Evolutionary conservation across 23 red algal species (phyloP), one percentile per base, ranked within the genome.

Genomic region (Chondrus crispus): DNA sequence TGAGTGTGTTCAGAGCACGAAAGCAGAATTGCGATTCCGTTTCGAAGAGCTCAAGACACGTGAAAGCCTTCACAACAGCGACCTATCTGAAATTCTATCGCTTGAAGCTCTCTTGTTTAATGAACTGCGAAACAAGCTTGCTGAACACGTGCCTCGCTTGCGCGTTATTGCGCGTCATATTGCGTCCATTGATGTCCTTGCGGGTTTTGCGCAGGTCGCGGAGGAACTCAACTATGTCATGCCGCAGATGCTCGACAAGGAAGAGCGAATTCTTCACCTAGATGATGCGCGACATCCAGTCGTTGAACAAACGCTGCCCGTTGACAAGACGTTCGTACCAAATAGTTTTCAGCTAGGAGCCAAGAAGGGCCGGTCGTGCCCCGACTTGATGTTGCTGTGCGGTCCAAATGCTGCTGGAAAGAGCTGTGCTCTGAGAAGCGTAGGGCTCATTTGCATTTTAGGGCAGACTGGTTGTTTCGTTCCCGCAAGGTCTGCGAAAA

Each of bases 381-480:
- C 60, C 48, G 71, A 79, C 38, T 78, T 90, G 43, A 79, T 90
- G 71, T 68, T 90, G 16, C 74, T 90, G 0, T 90, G 87, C 33
- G 87, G 91, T 49, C 87, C 87, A 24, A 90, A 90, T 78, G 87
- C 87, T 24, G 93, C 91, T 0, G 96, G 96, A 49, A 98, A 98
- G 77, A 96, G 94, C 69, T 91, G 89, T 53, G 95, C 91, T 32
- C 73, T 98, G 12, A 70, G 93, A 29, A 89, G 88, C 62, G 81
- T 95, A n/a, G 96, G 91, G 5, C 77, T 91, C 3, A 88, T 96
- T 42, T 74, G 74, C 43, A 84, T 98, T 12, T 74, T 98, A 84
- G 93, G 93, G 5, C 96, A 98, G 74, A 75, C 39, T 6, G 96
- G 96, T 54, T 91, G 89, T 53, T 98, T 94, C 49, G 94, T 98